Conservation (phyloP, 2,329 filamentous ascomycete genomes). For the Phialemonium atrogriseum region DNA sequence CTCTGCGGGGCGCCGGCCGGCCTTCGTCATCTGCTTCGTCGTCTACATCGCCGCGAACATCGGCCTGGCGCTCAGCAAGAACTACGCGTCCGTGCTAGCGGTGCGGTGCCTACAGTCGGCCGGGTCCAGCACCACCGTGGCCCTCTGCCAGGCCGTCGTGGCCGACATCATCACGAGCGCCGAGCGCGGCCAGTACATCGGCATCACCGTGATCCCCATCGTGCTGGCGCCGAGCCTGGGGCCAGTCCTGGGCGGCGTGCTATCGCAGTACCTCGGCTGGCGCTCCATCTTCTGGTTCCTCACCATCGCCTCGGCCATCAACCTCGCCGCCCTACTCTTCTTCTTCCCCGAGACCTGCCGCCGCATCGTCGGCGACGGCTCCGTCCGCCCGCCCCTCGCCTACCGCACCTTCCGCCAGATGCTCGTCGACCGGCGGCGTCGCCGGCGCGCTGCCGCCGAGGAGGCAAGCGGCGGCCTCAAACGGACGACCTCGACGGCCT, state of each 20-base stretch:
- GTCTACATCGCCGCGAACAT: slow-evolving; percentile 47
- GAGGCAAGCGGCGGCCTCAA: neutral
- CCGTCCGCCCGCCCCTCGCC: slow-evolving; percentile 21
- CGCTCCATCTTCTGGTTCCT: slow-evolving; percentile 45
- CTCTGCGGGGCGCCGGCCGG: slow-evolving; percentile 41
- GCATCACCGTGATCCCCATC: slow-evolving; percentile 37
- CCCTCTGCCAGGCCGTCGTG: slow-evolving; percentile 49
- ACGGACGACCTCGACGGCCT: slow-evolving; percentile 30
- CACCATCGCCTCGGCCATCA: slow-evolving; percentile 24
- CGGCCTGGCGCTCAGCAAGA: slow-evolving; percentile 40
- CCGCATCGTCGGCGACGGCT: slow-evolving; percentile 35
- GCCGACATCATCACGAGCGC: slow-evolving; percentile 54
- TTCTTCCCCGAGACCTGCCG: slow-evolving; percentile 37
- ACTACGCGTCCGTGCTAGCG: slow-evolving; percentile 40
- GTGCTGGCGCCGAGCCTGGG: slow-evolving; percentile 34
- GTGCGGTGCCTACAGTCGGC: slow-evolving; percentile 49
- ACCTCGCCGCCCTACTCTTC: slow-evolving; percentile 26
- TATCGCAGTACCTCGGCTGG: slow-evolving; percentile 41
- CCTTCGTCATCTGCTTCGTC: slow-evolving; percentile 43
- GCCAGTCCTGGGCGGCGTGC: slow-evolving; percentile 40
- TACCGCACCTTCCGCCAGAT: slow-evolving; percentile 19
- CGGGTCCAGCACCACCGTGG: slow-evolving; percentile 51
- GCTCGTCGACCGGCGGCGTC: slow-evolving; percentile 8
- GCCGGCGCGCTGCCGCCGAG: neutral
- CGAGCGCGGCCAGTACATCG: slow-evolving; percentile 54